These are phyloP conservation scores for Domatiomyces globalis DNA, from an alignment of 2,329 filamentous ascomycete genomes.

Conservation along the genomic window DNA sequence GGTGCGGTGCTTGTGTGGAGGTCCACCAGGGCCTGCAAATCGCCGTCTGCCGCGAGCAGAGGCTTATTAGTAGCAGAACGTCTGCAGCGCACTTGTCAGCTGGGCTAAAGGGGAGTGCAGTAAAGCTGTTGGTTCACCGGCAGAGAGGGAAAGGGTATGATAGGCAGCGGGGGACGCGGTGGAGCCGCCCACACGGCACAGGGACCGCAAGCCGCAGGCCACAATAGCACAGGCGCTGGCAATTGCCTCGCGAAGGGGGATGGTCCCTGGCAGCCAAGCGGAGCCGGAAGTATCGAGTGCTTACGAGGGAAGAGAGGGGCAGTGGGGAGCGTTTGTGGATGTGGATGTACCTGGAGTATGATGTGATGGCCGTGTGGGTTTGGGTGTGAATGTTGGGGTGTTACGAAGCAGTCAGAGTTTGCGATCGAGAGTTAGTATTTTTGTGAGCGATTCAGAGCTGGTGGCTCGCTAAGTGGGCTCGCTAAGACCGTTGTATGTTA, in stretches of 20 bases:
- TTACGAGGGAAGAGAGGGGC: no score
- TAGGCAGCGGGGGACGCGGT: neutral
- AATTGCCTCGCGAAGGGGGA: no score
- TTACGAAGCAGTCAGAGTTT: neutral
- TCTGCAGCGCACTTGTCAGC: neutral
- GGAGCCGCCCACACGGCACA: neutral
- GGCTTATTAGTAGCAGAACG: neutral
- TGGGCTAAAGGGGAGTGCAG: neutral
- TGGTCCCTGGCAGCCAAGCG: neutral
- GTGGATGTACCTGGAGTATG: neutral
- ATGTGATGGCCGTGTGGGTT: no score
- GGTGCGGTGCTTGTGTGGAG: neutral
- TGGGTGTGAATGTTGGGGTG: neutral
- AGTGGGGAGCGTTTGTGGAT: neutral
- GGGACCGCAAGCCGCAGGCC: neutral
- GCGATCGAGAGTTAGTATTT: neutral
- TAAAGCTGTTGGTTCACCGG: neutral
- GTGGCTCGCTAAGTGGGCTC: neutral
- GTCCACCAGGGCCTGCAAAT: neutral
- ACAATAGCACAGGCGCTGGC: neutral
- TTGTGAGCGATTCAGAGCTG: neutral
- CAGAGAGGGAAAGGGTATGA: neutral
- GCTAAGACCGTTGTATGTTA: neutral
- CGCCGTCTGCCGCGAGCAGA: neutral
- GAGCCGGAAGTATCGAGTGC: neutral